phyloP scores from a whole-genome alignment of 208 protist genomes.

The Leishmania tropica region DNA sequence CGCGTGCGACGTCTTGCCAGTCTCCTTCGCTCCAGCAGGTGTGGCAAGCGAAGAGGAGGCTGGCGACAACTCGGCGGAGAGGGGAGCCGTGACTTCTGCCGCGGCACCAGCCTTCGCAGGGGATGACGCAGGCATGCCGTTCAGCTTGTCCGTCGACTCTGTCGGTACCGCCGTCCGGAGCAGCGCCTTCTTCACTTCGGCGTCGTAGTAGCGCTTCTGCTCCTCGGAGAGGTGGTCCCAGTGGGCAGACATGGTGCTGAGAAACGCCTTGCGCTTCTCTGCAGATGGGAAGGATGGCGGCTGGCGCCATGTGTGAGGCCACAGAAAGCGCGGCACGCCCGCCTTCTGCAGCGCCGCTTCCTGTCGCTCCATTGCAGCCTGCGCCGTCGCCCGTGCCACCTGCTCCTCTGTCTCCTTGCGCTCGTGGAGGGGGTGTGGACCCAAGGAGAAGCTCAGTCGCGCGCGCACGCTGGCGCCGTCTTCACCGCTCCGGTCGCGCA shows the following conservation, averaged over 20 bases:
- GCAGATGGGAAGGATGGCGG: slow-evolving; percentile 46
- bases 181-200: slow-evolving; percentile 58
- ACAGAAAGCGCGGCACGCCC: slow-evolving; percentile 37
- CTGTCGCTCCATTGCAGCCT: not conserved
- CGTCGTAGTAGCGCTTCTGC: slow-evolving; percentile 85
- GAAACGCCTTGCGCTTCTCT: slow-evolving; percentile 55
- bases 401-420: slow-evolving; percentile 13
- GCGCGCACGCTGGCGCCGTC: not conserved
- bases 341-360: slow-evolving; percentile 12
- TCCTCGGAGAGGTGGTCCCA: slow-evolving; percentile 68
- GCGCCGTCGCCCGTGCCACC: slow-evolving; percentile 8
- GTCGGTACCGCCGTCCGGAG: slow-evolving; percentile 2
- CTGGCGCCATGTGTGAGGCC: slow-evolving; percentile 49
- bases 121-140: not conserved
- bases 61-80: not conserved
- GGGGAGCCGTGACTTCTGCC: not conserved
- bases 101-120: not conserved
- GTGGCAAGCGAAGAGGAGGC: not conserved
- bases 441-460: slow-evolving; percentile 26
- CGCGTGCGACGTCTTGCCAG: slow-evolving; percentile 26
- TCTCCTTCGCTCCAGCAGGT: slow-evolving; percentile 6
- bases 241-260: slow-evolving; percentile 59
- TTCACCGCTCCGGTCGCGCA: slow-evolving; percentile 34
- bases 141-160: not conserved
- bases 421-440: slow-evolving; percentile 16